Base-by-base conservation (phyloP, 805 yeast species). In the Pichia californica region DNA sequence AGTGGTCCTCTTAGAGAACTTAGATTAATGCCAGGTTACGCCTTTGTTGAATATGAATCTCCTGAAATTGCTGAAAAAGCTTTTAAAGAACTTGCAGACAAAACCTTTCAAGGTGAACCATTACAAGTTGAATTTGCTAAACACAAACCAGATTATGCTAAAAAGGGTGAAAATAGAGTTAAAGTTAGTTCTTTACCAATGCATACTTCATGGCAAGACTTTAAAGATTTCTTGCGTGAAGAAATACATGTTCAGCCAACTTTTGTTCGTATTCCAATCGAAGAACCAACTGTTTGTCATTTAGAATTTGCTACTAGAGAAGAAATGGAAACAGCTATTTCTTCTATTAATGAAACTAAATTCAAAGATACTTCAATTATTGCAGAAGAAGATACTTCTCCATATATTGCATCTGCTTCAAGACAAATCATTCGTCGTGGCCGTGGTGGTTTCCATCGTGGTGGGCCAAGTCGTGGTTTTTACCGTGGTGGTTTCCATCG, bases 171-270 rank as follows among this genome's bases (percentile, higher is more conserved):
- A 66, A 77, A 69, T 68, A 77, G 93, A 71, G 79, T 81, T 47
- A 75, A 80, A 59, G 76, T 84, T 29, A 65, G 76, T 53, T 77
- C 78, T 64, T 70, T 85, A 57, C 89, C 89, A 54, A 83, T 81
- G 54, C 80, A 81, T 50, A 73, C 85, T 45, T 80, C 87, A 40
- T 85, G 94, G 94, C 93, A 85, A 72, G 91, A 83, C 57, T 74
- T 85, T 60, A 85, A 88, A 71, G 98, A 91, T 69, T 79, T 86
- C 61, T 88, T 88, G 52, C 76, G 95, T 62, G 88, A 83, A 49
- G 83, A 78, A 65, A 78, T 76, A 44, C 69, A 74, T 50, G 63
- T 73, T 51, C 75, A 78, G 46, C 84, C 88, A 45, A 76, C 82
- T 28, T 83, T 81, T 68, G 63, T 73, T 56, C 69, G 71, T 70